Conservation (phyloP, 2,329 filamentous ascomycete genomes). For the Peltaster fructicola region DNA sequence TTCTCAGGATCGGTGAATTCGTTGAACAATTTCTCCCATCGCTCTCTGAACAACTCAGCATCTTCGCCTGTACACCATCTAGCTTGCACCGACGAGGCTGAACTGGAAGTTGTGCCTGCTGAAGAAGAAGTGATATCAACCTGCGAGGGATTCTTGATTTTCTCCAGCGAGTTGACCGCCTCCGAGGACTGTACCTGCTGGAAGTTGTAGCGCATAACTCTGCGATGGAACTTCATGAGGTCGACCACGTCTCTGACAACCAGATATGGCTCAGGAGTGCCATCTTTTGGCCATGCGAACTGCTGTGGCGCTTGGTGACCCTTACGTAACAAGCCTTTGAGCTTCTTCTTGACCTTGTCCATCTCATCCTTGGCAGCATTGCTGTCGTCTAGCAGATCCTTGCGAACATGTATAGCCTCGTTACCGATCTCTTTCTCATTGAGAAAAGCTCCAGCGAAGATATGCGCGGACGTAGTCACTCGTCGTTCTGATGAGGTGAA, state of each 20-base stretch:
- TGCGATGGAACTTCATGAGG: conserved; percentile 91
- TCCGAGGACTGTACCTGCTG: conserved; percentile 48
- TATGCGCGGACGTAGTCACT: conserved; percentile 90
- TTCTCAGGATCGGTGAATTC: conserved; percentile 97
- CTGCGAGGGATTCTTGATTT: conserved; percentile 31
- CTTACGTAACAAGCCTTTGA: conserved; percentile 79
- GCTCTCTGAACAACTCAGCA: conserved; percentile 80
- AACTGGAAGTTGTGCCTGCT: conserved; percentile 1
- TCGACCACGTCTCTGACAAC: conserved; percentile 86
- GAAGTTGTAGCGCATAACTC: conserved; percentile 91
- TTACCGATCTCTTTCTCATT: conserved; percentile 69
- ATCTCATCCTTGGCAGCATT: conserved; percentile 98
- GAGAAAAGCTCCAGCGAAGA: conserved; percentile 81
- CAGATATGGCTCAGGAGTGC: conserved; percentile 83
- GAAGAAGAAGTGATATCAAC: conserved; percentile 24
- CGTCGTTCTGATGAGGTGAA: conserved; percentile 92
- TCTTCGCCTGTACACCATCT: conserved; percentile 97
- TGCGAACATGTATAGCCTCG: conserved; percentile 77
- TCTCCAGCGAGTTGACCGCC: conserved; percentile 41
- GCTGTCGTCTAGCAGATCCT: conserved; percentile 89
- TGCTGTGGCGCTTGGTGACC: conserved; percentile 87
- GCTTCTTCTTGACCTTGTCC: conserved; percentile 99
- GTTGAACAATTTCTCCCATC: conserved; percentile 95
- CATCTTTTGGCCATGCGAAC: conserved; percentile 89
- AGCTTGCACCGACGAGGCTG: conserved; percentile 45